Percentiles rank a stretch among this genome's conserved stretches.
phyloP scores from a whole-genome alignment of 2,329 filamentous ascomycete species.

The Clonostachys byssicola region DNA sequence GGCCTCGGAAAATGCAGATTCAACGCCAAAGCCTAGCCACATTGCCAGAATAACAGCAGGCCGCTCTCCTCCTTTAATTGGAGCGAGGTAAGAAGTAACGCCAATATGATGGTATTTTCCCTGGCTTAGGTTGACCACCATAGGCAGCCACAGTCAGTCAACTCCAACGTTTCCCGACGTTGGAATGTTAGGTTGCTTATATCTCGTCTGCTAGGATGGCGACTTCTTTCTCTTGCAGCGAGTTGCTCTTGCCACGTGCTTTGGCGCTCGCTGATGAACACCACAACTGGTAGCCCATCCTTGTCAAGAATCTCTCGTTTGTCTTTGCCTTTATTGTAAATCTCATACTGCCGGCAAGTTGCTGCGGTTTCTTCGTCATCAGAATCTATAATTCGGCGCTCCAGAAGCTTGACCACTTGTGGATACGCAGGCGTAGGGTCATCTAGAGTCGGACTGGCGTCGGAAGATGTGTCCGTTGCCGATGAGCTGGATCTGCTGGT shows the following conservation, averaged over 20 bases:
- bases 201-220: not conserved
- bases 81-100: too few species aligned
- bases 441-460: not conserved
- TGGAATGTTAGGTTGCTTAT: not conserved
- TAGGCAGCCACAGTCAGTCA: constrained; percentile 49
- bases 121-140: constrained; percentile 40
- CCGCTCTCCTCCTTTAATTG: not conserved
- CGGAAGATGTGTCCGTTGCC: not conserved
- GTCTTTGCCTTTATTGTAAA: constrained; percentile 29
- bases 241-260: constrained; percentile 1
- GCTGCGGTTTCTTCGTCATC: constrained; percentile 22
- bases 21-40: too few species aligned
- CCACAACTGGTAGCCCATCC: constrained; percentile 31
- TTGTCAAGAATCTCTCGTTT: constrained; percentile 26
- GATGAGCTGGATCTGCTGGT: not conserved
- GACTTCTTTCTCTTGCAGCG: not conserved
- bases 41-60: too few species aligned
- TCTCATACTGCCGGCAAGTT: constrained; percentile 42
- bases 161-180: constrained; percentile 15
- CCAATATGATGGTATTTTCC: not conserved
- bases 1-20: too few species aligned
- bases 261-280: constrained; percentile 36
- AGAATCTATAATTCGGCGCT: constrained; percentile 36
- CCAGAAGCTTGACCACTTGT: constrained; percentile 48
- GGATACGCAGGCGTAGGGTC: constrained; percentile 33